Evolutionary conservation across 2,329 filamentous ascomycete species (phyloP).

Genomic region (Colletotrichum coccodes): DNA sequence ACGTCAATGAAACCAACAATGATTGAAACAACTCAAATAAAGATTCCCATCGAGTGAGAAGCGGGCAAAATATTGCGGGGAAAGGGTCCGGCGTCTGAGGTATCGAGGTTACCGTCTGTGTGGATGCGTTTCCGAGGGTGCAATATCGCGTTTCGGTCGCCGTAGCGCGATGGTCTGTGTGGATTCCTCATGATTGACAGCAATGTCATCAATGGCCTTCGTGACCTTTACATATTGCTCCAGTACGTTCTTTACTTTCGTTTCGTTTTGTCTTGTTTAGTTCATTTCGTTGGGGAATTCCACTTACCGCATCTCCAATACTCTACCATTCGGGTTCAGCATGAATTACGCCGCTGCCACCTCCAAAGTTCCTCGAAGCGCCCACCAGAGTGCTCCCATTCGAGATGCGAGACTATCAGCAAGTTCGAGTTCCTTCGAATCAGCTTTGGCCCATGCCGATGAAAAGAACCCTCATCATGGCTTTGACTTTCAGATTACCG

Average conservation of each 20-base stretch:
- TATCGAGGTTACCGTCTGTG: conserved; percentile 5
- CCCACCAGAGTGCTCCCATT: background rate
- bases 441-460: background rate
- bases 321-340: background rate
- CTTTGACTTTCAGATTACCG: background rate
- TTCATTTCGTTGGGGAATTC: background rate
- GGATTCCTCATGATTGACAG: too few species aligned
- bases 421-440: background rate
- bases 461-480: background rate
- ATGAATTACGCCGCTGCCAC: background rate
- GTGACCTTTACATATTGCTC: background rate
- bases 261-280: background rate
- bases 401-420: background rate
- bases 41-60: background rate
- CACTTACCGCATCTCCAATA: background rate
- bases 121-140: background rate
- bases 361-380: background rate
- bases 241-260: background rate
- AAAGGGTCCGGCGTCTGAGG: background rate
- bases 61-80: background rate
- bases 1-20: background rate
- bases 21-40: background rate
- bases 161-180: conserved; percentile 9
- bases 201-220: background rate
- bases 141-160: conserved; percentile 8